Conservation (phyloP, 176 grass and related monocot genomes). For the Puya raimondii region DNA sequence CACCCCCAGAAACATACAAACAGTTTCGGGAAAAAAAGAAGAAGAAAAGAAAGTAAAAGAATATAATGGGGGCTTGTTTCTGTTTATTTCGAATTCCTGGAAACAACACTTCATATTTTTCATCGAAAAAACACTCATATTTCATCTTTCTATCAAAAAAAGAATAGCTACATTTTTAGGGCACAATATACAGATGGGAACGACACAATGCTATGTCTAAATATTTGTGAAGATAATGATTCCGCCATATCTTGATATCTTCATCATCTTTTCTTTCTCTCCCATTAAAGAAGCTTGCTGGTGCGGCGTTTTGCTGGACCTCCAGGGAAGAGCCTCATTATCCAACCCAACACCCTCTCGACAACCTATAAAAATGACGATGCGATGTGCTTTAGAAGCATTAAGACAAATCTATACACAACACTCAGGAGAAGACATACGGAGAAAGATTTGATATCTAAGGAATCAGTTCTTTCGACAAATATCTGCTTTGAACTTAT, state of each 20-base stretch:
- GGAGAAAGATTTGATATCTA: background rate
- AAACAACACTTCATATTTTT: background rate
- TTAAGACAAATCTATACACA: background rate
- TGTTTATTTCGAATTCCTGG: slow-evolving; percentile 1
- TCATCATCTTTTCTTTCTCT: slow-evolving; percentile 14
- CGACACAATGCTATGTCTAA: background rate
- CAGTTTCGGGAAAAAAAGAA: background rate
- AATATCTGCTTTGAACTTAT: too few relatives aligned
- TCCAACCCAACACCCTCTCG: slow-evolving; percentile 90
- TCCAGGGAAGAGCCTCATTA: slow-evolving; percentile 97
- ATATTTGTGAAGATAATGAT: background rate
- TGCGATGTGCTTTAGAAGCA: slow-evolving; percentile 3
- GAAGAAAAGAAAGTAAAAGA: background rate
- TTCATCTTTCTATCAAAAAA: slow-evolving; percentile 3
- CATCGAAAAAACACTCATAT: background rate
- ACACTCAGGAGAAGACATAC: background rate
- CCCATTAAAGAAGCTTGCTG: slow-evolving; percentile 76
- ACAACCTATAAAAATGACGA: slow-evolving; percentile 51
- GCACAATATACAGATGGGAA: background rate
- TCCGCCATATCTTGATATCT: slow-evolving; percentile 9
- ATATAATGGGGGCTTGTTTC: background rate
- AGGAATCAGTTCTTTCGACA: too few relatives aligned
- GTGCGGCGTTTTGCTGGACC: slow-evolving; percentile 81
- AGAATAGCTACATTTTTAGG: background rate
- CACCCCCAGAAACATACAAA: background rate